Base-by-base conservation (phyloP, 2,329 filamentous ascomycete species). In the Exophiala oligosperma region DNA sequence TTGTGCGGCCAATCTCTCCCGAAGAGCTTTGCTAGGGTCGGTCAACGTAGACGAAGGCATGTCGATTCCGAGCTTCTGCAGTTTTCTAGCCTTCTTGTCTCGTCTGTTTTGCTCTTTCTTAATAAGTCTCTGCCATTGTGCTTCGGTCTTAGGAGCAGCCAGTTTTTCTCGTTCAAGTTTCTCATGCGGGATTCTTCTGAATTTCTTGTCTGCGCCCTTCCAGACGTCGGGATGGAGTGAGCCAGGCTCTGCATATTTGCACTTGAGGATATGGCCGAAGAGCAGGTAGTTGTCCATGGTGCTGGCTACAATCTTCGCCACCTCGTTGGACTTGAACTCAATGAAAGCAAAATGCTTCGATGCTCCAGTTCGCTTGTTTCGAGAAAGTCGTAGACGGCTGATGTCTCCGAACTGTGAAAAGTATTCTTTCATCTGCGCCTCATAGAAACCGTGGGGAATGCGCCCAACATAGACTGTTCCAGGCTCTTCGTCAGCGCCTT, bases 271-370 rank as follows among this genome's bases (percentile, higher is more conserved):
- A 73, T 97, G 93, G 4, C 91, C 91, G 73, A 96, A 97, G 70
- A 99, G 83, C 40, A 97, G 85, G 76, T 99, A 99, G 77, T 92
- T 95, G 80, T 97, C 86, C 94, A 99, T 99, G 23, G 94, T 96
- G 77, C 92, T 90, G 50, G 91, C 88, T 29, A 96, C 93, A 67
- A 97, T 92, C 68, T 91, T 88, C 40, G 94, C 93, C n/a, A 92
- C 90, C 57, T 91, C 87, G 35, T 81, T 78, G 5, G 83, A 84
- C 2, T 77, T 77, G 70, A 99, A 99, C 76, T 99, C 91, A 70
- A 99, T 83, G 74, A 97, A 99, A 32, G 91, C 94, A 71, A 89
- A 96, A 79, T 97, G 94, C 79, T 94, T 96, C 72, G 89, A 92
- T 58, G 86, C 85, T 56, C 94, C 94, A 1, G 92, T 97, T 74